These are phyloP conservation scores for Tetratostichococcus sp. DNA, from an alignment of 139 green algal genomes.

Conservation along the genomic window DNA sequence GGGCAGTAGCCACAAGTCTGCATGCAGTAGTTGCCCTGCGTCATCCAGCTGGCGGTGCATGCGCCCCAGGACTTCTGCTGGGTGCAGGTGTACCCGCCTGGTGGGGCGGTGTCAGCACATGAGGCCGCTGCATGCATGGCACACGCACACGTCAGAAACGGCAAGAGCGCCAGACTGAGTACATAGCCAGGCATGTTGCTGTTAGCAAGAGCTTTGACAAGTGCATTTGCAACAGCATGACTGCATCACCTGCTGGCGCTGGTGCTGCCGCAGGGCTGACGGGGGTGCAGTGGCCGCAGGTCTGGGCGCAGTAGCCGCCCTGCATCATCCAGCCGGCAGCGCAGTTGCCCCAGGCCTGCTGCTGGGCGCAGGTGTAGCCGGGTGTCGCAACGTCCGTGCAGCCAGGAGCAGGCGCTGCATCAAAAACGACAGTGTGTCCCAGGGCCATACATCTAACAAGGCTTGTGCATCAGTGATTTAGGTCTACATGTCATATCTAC, in stretches of 20 bases:
- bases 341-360: slow-evolving; percentile 12
- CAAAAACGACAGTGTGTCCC: no score
- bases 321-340: background rate
- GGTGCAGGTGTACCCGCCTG: slow-evolving; percentile 22
- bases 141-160: no score
- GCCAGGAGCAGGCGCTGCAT: background rate
- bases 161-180: no score
- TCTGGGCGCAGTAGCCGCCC: slow-evolving; percentile 10
- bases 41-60: slow-evolving; percentile 16
- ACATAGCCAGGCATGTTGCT: no score
- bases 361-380: slow-evolving; percentile 11
- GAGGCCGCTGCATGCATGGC: no score
- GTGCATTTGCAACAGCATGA: no score
- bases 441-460: no score
- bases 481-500: no score
- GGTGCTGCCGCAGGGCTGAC: no score
- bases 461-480: no score
- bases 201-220: no score
- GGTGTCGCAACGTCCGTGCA: slow-evolving; percentile 6
- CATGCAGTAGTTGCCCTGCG: slow-evolving; percentile 17
- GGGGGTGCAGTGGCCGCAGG: slow-evolving; percentile 4
- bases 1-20: slow-evolving; percentile 17
- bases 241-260: background rate
- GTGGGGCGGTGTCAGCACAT: background rate
- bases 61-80: slow-evolving; percentile 31